Base-by-base conservation (phyloP, 164 flowering plant species). In the Magnolia officinalis region DNA sequence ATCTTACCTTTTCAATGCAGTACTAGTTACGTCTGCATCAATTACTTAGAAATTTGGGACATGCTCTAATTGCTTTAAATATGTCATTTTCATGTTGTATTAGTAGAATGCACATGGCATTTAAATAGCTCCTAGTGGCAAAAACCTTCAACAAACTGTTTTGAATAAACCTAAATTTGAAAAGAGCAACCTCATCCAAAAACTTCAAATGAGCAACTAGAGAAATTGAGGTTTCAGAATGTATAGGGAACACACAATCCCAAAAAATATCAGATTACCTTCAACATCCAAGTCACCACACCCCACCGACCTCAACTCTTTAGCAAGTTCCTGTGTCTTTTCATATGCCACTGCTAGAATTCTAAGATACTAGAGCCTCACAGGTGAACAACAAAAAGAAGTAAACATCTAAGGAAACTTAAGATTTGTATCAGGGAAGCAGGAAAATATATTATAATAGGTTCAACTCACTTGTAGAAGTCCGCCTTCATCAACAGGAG, bases 251-350 rank as follows among this genome's bases (percentile, higher is more conserved):
- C 5, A 31, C 4, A 4, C 14, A 31, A 37, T 37, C 6, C 29
- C 1, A 14, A 24, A 26, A 31, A 68, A 37, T 37, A 37, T 37
- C 6, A 37, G 45, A 37, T 37, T 75, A 96, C 98, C 98, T 80
- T 96, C 99, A 84, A 94, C 88, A 89, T 96, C 99, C 88, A 94
- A 89, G 81, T 96, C 98, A 82, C 99, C 99, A 88, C 99, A 96
- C 2, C 98, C 98, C 59, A 94, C 97, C 64, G 92, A 85, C 59
- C 88, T 90, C 65, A 96, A 85, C 45, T 96, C 98, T 80, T 87
- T 88, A 78, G 98, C 96, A 82, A 96, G 96, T 78, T 96, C 98
- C 83, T 84, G 89, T 21, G 99, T 96, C 87, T 92, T 96, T 82
- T 96, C 98, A 84, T 96, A 94, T 70, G 97, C 95, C 80, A 96